Evolutionary conservation across 2,329 filamentous ascomycete genomes (phyloP).

Genomic region (Sporothrix sp.): DNA sequence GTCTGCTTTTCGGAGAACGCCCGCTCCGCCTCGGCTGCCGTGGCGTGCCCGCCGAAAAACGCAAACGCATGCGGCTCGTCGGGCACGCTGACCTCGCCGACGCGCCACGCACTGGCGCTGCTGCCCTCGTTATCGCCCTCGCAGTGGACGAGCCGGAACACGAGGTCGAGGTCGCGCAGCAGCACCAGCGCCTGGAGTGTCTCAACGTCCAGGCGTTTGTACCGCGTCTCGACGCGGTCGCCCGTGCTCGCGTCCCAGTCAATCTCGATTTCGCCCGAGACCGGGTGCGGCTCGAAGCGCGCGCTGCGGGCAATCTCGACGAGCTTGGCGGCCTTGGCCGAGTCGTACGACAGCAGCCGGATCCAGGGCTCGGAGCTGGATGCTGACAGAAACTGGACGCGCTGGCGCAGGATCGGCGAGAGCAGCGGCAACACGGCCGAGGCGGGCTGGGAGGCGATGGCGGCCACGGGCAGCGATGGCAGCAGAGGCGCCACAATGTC

Average conservation of each 20-base stretch:
- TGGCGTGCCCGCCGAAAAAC: constrained; percentile 40
- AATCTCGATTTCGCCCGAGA: constrained; percentile 69
- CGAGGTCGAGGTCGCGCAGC: constrained; percentile 47
- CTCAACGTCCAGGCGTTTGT: constrained; percentile 62
- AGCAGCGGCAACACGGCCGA: constrained; percentile 48
- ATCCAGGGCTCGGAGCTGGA: constrained; percentile 60
- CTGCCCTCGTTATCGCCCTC: constrained; percentile 52
- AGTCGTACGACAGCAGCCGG: constrained; percentile 60
- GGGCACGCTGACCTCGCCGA: constrained; percentile 57
- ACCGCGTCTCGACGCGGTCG: constrained; percentile 51
- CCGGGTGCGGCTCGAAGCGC: constrained; percentile 66
- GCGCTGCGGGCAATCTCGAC: constrained; percentile 52
- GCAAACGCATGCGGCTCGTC: constrained; percentile 49
- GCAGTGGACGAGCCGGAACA: constrained; percentile 61
- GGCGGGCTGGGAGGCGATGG: constrained; percentile 48
- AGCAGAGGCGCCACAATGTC: constrained; percentile 47
- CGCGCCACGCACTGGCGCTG: constrained; percentile 53
- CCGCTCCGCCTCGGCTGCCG: constrained; percentile 51
- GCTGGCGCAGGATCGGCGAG: constrained; percentile 55
- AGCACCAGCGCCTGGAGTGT: constrained; percentile 61
- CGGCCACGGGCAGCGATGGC: constrained; percentile 48
- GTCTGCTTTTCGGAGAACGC: constrained; percentile 28
- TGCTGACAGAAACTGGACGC: constrained; percentile 55
- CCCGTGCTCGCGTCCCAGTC: constrained; percentile 40
- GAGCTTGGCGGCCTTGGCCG: constrained; percentile 45